These are phyloP conservation scores for Fusarium illudens DNA, from an alignment of 2,329 filamentous ascomycete genomes.

Conservation along the genomic window DNA sequence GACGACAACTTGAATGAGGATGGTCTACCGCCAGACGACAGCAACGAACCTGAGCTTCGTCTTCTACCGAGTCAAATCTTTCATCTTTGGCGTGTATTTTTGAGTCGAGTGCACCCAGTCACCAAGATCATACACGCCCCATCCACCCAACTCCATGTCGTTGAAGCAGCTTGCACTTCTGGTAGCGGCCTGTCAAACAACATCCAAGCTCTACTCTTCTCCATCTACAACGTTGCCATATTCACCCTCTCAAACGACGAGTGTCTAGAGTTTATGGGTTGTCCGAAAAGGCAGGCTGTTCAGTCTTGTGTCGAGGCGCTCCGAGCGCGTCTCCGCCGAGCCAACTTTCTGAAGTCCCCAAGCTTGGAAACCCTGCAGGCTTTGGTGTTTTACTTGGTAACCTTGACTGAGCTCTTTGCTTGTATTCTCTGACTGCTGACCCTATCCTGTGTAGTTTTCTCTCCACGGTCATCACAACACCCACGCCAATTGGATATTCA, in stretches of 20 bases:
- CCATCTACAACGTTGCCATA: not conserved
- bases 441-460: not conserved
- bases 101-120: not conserved
- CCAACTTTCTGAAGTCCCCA: not conserved
- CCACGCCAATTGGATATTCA: not conserved
- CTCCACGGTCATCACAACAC: not conserved
- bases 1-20: not conserved
- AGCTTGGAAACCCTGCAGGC: not conserved
- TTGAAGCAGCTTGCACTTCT: not conserved
- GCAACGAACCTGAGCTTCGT: not conserved
- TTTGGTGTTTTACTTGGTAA: not conserved
- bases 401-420: accelerated
- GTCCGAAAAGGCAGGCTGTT: too few species aligned
- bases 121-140: not conserved
- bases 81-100: not conserved
- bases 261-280: not conserved
- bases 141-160: not conserved
- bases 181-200: not conserved
- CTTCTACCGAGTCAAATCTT: not conserved
- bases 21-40: not conserved
- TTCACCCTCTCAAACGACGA: not conserved
- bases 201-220: not conserved
- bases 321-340: not conserved
- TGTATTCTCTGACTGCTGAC: not conserved
- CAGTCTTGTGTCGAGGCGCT: not conserved